Percentiles rank a stretch among this genome's conserved stretches.
Conservation (phyloP, 129 eudicot genomes). For the Chrysanthemum makinoi region DNA sequence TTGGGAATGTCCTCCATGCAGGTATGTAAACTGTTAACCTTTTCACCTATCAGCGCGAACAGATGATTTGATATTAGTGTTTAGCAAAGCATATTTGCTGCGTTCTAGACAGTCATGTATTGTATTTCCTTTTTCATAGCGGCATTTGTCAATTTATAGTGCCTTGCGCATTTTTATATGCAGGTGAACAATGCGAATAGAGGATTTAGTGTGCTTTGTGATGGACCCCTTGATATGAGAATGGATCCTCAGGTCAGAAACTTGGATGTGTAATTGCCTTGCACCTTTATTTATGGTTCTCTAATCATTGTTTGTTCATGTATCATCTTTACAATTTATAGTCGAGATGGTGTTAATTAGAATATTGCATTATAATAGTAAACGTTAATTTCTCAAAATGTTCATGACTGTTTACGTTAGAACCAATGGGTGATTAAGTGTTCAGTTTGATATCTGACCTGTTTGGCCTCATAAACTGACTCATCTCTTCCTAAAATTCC, state of each 20-base stretch:
- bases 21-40: conserved; percentile 36
- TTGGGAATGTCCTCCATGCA: conserved; percentile 99
- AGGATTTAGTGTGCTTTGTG: conserved; percentile 83
- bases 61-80: neutral
- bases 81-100: neutral
- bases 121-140: neutral
- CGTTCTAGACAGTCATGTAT: neutral
- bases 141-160: neutral
- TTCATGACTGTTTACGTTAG: neutral
- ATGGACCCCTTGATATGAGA: conserved; percentile 98
- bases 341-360: neutral
- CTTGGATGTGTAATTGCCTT: too few species aligned
- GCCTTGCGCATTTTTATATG: neutral
- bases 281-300: too few species aligned
- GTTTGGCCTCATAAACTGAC: neutral
- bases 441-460: neutral
- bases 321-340: neutral
- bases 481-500: neutral
- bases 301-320: too few species aligned
- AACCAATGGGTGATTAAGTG: neutral
- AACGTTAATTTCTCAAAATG: neutral
- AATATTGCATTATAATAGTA: neutral
- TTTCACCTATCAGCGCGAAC: neutral
- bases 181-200: conserved; percentile 90
- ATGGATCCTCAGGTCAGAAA: conserved; percentile 87